Evolutionary conservation across 1,139 yeast genomes (phyloP).

Genomic region (Chernovozyma aurita): DNA sequence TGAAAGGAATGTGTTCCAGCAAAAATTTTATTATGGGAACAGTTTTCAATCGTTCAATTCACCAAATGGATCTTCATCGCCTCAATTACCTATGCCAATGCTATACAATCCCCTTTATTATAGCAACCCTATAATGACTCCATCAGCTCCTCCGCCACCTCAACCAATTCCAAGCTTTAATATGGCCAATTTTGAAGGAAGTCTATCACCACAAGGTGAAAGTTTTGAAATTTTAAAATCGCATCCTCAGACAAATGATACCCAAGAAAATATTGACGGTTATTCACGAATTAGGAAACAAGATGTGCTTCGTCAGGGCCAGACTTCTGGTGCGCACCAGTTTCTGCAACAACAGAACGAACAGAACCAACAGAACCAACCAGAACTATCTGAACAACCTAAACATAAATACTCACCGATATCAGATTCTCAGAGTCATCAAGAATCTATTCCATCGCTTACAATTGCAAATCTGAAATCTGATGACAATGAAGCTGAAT

Average conservation of each 20-base stretch:
- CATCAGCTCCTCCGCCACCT: constrained; percentile 3
- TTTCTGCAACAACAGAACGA: neutral
- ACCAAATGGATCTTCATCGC: constrained; percentile 1
- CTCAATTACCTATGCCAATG: constrained; percentile 5
- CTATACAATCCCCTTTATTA: constrained; percentile 9
- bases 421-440: neutral
- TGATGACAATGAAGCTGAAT: constrained; percentile 4
- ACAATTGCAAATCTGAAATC: neutral
- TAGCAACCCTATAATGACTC: constrained; percentile 3
- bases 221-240: no score
- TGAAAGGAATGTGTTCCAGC: constrained; percentile 34
- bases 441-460: neutral
- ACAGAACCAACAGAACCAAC: neutral
- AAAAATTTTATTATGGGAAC: constrained; percentile 27
- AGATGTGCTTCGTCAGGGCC: neutral
- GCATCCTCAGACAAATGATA: neutral
- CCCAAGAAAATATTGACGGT: neutral
- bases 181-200: neutral
- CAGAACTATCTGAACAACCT: neutral
- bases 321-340: neutral
- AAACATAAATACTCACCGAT: neutral
- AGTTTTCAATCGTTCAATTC: neutral
- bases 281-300: neutral
- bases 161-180: constrained; percentile 1
- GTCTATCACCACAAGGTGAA: constrained; percentile 1